Percentiles rank a stretch among this genome's conserved stretches.
These are phyloP conservation scores for Sclerotinia trifoliorum DNA, from an alignment of 2,329 filamentous ascomycete genomes.

Conservation along the genomic window DNA sequence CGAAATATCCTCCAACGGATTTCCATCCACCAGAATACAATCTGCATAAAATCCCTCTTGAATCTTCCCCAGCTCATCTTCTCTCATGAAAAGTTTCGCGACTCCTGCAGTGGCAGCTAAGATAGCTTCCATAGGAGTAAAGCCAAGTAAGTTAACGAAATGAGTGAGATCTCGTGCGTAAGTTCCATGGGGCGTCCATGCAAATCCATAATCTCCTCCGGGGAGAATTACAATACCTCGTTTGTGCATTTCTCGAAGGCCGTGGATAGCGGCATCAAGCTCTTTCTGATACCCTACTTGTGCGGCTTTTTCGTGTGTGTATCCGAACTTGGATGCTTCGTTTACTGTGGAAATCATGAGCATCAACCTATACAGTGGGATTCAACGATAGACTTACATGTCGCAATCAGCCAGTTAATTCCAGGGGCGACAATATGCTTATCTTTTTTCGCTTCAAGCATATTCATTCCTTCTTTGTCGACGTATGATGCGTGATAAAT, in stretches of 20 bases:
- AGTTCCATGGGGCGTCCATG: slow-evolving; percentile 47
- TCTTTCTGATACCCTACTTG: slow-evolving; percentile 46
- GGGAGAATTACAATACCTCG: slow-evolving; percentile 47
- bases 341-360: slow-evolving; percentile 7
- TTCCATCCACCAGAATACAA: not conserved
- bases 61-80: not conserved
- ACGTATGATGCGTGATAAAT: slow-evolving; percentile 49
- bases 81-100: slow-evolving; percentile 1
- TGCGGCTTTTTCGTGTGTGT: slow-evolving; percentile 44
- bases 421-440: slow-evolving; percentile 45
- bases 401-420: slow-evolving; percentile 46
- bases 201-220: slow-evolving; percentile 48
- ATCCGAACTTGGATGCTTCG: slow-evolving; percentile 42
- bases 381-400: slow-evolving; percentile 23
- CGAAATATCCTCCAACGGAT: not conserved
- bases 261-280: slow-evolving; percentile 43
- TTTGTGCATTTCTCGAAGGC: slow-evolving; percentile 46
- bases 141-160: slow-evolving; percentile 46
- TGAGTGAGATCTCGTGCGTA: slow-evolving; percentile 48
- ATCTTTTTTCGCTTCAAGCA: slow-evolving; percentile 43
- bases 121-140: slow-evolving; percentile 46
- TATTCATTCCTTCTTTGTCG: slow-evolving; percentile 44
- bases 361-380: not conserved
- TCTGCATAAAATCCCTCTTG: not conserved
- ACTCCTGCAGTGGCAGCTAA: slow-evolving; percentile 42